A percentile compares a stretch with the other conserved stretches of the same genome.
Conservation (phyloP, 148 eudicot genomes). For the Cornus suecica region DNA sequence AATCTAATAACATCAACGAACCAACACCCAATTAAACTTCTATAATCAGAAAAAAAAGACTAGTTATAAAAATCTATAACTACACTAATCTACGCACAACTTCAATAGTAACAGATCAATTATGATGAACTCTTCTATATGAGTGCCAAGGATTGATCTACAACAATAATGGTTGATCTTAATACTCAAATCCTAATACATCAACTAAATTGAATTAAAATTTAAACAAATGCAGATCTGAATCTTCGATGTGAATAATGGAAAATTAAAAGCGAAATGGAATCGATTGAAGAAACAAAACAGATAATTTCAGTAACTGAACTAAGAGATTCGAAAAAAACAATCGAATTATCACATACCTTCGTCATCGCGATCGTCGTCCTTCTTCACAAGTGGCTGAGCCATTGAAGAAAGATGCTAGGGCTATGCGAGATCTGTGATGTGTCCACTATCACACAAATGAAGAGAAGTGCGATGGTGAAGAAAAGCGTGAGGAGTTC, state of each 20-base stretch:
- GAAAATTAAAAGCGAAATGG: background rate
- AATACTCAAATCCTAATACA: background rate
- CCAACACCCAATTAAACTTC: background rate
- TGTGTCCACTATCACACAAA: background rate
- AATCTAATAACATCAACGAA: background rate
- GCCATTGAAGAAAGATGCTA: conserved; percentile 52
- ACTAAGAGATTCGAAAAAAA: background rate
- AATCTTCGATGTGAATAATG: background rate
- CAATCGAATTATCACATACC: conserved; percentile 30
- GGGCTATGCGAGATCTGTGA: conserved; percentile 21
- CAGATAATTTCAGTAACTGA: background rate
- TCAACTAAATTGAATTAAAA: conserved; percentile 3
- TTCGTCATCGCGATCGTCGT: conserved; percentile 93
- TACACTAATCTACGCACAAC: background rate
- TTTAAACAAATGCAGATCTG: conserved; percentile 8
- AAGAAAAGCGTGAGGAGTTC: background rate
- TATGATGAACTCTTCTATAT: background rate
- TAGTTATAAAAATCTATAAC: background rate
- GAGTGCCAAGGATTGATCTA: background rate
- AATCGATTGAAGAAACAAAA: background rate
- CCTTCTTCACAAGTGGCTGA: conserved; percentile 78
- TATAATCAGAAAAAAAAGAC: background rate
- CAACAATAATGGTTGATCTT: background rate
- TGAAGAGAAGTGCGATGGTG: background rate
- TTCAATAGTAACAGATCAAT: background rate